Percentiles rank a stretch among this genome's conserved stretches.
These are phyloP conservation scores for Dryadomyces quercivorus DNA, from an alignment of 2,329 filamentous ascomycete genomes.

Conservation along the genomic window DNA sequence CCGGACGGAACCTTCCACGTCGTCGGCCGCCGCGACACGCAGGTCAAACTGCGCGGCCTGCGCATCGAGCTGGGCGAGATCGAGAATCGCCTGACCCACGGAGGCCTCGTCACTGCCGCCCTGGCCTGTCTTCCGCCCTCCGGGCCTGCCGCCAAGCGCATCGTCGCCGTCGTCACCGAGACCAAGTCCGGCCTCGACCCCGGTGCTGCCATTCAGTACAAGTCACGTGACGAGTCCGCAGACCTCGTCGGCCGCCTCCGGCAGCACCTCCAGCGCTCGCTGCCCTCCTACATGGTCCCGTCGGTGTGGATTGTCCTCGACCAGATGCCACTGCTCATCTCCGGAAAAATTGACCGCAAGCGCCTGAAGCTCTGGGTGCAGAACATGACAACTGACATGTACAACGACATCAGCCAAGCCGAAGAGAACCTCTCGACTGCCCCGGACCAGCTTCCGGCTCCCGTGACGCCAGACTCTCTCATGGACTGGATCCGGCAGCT, in stretches of 20 bases:
- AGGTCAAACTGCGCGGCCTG: constrained; percentile 26
- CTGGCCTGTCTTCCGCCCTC: constrained; percentile 19
- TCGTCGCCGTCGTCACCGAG: constrained; percentile 37
- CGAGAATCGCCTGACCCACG: constrained; percentile 21
- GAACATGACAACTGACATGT: constrained; percentile 32
- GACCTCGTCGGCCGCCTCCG: constrained; percentile 31
- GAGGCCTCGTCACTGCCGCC: constrained; percentile 23
- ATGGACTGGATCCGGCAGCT: constrained; percentile 34
- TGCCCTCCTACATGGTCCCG: constrained; percentile 32
- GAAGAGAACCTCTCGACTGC: constrained; percentile 22
- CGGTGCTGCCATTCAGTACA: constrained; percentile 19
- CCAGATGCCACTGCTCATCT: constrained; percentile 33
- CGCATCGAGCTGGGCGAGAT: constrained; percentile 29
- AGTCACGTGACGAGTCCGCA: no score
- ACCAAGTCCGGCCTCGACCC: constrained; percentile 20
- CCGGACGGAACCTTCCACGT: constrained; percentile 37
- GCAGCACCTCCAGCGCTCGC: constrained; percentile 23
- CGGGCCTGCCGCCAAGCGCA: constrained; percentile 3
- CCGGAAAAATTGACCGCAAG: constrained; percentile 35
- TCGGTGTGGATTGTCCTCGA: constrained; percentile 35
- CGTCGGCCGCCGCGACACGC: constrained; percentile 29
- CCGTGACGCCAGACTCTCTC: constrained; percentile 22
- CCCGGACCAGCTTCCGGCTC: constrained; percentile 23
- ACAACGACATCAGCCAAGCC: constrained; percentile 26
- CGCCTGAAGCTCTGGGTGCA: no score